Evolutionary conservation across 2,329 filamentous ascomycete genomes (phyloP), one percentile per base, ranked within the genome.

Genomic region (Arthrobotrys conoides): DNA sequence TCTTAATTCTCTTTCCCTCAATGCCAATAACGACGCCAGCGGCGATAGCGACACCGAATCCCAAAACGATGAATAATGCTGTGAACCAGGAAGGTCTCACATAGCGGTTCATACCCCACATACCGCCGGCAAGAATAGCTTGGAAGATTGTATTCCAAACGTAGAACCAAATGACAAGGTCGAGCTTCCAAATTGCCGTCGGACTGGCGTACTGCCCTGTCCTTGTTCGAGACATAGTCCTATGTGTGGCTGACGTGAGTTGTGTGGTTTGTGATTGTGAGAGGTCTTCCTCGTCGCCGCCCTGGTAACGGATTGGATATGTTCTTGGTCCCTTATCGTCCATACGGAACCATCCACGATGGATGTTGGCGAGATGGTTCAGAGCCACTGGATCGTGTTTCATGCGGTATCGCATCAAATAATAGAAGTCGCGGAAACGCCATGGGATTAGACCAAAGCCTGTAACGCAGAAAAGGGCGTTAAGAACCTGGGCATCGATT

Each of bases 361-460:
- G 90, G 77, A 94, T 91, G 3, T 91, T 92, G 0, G 92, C 93
- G 3, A 96, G 87, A 51, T 88, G 88, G 48, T 91, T 88, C 41
- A 95, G 86, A 3, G 88, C 91, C 8, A 71, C 41, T 14, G 51
- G 51, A 27, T 77, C 73, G 18, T 87, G 83, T 30, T 87, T 83
- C 0, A 91, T 63, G 24, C 92, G 87, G 85, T 88, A 96, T 82
- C 88, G 87, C 61, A 92, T 84, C 38, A 94, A 86, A 83, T 90
- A 93, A 83, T 91, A 96, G 9, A 93, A 85, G 83, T 97, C 93
- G 36, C 93, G 88, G 81, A 94, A 92, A 36, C 93, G 89, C 93
- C 93, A 97, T 0, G 93, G 93, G 0, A 92, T 91, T 12, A 96
- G 87, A 0, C 93, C 93, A 81, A 96, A 95, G 0, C 91, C 93